Conservation (phyloP, 345 rosid genomes). For the Balakata baccata region DNA sequence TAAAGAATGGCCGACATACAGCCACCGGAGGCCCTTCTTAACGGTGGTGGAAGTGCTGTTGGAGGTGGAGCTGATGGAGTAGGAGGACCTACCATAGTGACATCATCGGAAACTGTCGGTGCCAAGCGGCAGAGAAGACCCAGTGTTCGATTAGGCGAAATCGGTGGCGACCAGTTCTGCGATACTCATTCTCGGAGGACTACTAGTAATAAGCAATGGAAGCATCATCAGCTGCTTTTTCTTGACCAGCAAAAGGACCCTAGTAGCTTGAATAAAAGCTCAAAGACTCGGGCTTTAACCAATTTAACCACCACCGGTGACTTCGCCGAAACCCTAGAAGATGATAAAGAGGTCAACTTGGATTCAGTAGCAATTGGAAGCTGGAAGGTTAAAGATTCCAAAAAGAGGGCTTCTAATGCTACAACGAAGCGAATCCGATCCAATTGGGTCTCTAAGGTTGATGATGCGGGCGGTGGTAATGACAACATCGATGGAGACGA, state of each 20-base stretch:
- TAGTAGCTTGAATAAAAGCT: conserved; percentile 34
- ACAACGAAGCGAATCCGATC: conserved; percentile 54
- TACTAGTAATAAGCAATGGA: conserved; percentile 32
- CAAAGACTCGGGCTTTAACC: conserved; percentile 59
- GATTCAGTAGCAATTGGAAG: conserved; percentile 61
- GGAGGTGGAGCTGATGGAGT: conserved; percentile 28
- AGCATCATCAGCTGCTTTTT: conserved; percentile 9
- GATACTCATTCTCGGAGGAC: conserved; percentile 47
- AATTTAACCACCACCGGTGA: conserved; percentile 44
- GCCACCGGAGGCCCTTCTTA: conserved; percentile 40
- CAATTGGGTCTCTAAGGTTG: conserved; percentile 57
- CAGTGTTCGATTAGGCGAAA: conserved; percentile 86
- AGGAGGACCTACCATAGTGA: conserved; percentile 24
- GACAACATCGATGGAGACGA: conserved; percentile 37
- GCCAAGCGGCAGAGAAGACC: conserved; percentile 81
- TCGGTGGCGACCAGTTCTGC: conserved; percentile 72
- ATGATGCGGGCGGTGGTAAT: conserved; percentile 36
- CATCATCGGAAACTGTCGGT: conserved; percentile 53
- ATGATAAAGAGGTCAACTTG: conserved; percentile 39
- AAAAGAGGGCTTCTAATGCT: conserved; percentile 31
- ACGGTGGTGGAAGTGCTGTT: conserved; percentile 37
- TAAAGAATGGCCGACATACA: conserved; percentile 53
- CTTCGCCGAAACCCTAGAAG: conserved; percentile 53
- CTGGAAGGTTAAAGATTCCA: conserved; percentile 64
- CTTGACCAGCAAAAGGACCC: conserved; percentile 27